Percentiles rank a stretch among this genome's conserved stretches.
Conservation (phyloP, 192 early-diverging fungal genomes). For the Backusella morwellensis region DNA sequence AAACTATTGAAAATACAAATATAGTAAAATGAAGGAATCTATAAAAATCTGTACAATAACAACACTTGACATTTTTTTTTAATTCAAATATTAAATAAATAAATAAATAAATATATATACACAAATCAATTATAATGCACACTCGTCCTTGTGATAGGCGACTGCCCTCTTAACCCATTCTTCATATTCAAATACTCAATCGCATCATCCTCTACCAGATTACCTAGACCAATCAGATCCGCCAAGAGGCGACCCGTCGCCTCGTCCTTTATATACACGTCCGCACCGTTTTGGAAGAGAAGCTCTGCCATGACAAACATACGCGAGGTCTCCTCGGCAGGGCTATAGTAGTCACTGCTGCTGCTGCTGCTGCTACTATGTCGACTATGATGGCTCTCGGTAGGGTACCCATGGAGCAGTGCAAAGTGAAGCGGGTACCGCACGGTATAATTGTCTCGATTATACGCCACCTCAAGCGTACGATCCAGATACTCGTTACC, state of each 20-base stretch:
- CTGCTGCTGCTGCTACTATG: background rate
- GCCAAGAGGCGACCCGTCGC: conserved; percentile 14
- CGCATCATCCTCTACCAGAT: conserved; percentile 20
- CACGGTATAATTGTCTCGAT: background rate
- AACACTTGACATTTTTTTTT: too few relatives aligned
- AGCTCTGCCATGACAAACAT: conserved; percentile 58
- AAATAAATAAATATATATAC: background rate
- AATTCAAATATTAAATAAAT: background rate
- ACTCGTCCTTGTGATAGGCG: conserved; percentile 14
- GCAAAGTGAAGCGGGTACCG: conserved; percentile 7
- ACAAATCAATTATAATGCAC: background rate
- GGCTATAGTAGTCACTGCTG: conserved; percentile 18
- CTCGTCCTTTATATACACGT: conserved; percentile 10
- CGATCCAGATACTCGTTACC: conserved; percentile 6
- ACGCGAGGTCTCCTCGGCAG: background rate
- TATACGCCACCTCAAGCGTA: background rate
- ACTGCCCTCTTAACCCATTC: conserved; percentile 25
- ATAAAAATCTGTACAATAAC: too few relatives aligned
- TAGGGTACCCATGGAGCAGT: background rate
- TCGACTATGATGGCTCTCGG: background rate
- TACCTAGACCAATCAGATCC: conserved; percentile 9
- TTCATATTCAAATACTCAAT: conserved; percentile 29
- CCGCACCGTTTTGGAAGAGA: conserved; percentile 60
- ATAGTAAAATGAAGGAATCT: too few relatives aligned
- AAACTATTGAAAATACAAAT: too few relatives aligned